Evolutionary conservation across 148 eudicot species (phyloP), one percentile per base, ranked within the genome.

Genomic region (Talinum fruticosum): DNA sequence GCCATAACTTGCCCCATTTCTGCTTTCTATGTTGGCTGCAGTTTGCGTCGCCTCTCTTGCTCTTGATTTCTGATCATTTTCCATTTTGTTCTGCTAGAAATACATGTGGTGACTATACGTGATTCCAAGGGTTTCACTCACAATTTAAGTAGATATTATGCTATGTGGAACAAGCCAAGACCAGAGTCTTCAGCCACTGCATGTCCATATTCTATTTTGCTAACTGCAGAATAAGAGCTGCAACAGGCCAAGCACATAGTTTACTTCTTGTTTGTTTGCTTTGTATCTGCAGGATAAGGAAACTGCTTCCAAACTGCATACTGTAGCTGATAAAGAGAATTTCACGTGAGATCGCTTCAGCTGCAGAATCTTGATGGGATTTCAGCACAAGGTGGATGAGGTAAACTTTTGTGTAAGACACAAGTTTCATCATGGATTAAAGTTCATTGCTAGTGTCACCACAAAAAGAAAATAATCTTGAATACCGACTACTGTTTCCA

Each of bases 301-400:
- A 82, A 88, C 87, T 81, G 97, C 99, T 74, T 79, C 88, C 33
- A 85, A 81, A 69, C 78, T 95, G 30, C 36, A 75, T 64, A 70
- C 66, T 76, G 78, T 30, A 23, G 78, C 87, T 61, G 88, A 84
- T 45, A 91, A 88, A 82, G 79, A 82, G 45, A 79, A 76, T 95
- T 38, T 95, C 91, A 76, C 90, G 93, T 32, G 96, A 95, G 83
- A 18, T 91, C 41, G 97, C 99, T 78, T 92, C 99, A 65, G 54
- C 97, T 36, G 97, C 97, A 78, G 99, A 95, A 88, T 84, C 90
- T 81, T 97, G 99, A 72, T 92, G 97, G 99, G 99, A 95, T 90
- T 95, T 95, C 78, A 95, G 99, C 80, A 83, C 93, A 64, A 89
- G 99, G 81, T 95, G 96, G 96, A 95, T 95, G 99, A 95, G 94